Percentiles rank a stretch among this genome's conserved stretches.
phyloP scores from a whole-genome alignment of 2,329 filamentous ascomycete genomes.

The Volutella citrinella region DNA sequence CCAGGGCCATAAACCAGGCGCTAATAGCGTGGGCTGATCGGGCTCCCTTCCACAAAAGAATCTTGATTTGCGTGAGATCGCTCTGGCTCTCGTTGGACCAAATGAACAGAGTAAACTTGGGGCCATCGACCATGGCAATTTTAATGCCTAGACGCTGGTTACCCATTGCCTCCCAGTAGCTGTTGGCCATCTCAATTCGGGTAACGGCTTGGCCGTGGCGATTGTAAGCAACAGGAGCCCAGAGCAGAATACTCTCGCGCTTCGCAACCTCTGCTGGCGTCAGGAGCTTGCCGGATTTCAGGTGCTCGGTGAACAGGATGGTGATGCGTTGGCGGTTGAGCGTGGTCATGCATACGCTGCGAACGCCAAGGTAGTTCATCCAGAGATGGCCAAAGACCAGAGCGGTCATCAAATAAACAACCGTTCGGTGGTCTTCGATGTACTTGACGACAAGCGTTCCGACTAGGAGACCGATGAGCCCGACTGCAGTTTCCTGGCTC shows the following conservation, averaged over 20 bases:
- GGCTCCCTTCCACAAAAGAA: slow-evolving; percentile 33
- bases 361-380: slow-evolving; percentile 84
- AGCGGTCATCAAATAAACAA: slow-evolving; percentile 69
- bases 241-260: slow-evolving; percentile 60
- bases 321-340: slow-evolving; percentile 85
- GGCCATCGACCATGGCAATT: slow-evolving; percentile 27
- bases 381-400: slow-evolving; percentile 75
- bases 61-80: slow-evolving; percentile 29
- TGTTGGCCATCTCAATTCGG: slow-evolving; percentile 39
- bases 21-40: slow-evolving; percentile 28
- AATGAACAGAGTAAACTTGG: slow-evolving; percentile 28
- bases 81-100: slow-evolving; percentile 18
- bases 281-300: slow-evolving; percentile 50
- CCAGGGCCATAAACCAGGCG: slow-evolving; percentile 37
- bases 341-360: slow-evolving; percentile 76
- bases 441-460: slow-evolving; percentile 79
- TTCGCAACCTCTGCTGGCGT: slow-evolving; percentile 64
- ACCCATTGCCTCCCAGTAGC: slow-evolving; percentile 38
- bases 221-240: slow-evolving; percentile 32
- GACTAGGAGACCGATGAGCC: slow-evolving; percentile 78
- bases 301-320: slow-evolving; percentile 64
- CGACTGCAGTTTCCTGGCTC: slow-evolving; percentile 92
- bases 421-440: slow-evolving; percentile 67
- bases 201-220: slow-evolving; percentile 22
- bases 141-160: slow-evolving; percentile 12